Conservation (phyloP, 768 basidiomycete species). For the Tricholoma furcatifolium region DNA sequence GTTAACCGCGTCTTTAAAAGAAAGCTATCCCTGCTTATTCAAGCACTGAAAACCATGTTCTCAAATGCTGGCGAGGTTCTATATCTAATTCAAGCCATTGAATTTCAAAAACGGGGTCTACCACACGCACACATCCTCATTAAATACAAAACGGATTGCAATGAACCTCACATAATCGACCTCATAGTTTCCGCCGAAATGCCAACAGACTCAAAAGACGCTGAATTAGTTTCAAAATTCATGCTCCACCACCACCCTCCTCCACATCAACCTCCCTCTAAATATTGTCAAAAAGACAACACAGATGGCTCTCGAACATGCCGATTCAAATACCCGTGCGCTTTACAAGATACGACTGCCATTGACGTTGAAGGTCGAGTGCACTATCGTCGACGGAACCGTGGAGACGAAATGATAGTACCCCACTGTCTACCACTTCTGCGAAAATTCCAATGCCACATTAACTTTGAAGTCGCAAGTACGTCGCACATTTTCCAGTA, state of each 20-base stretch:
- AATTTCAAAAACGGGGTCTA: conserved; percentile 42
- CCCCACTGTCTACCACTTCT: background rate
- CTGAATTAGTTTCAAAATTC: conserved; percentile 12
- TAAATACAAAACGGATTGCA: conserved; percentile 9
- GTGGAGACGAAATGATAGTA: background rate
- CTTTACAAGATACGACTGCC: background rate
- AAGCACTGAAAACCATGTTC: conserved; percentile 28
- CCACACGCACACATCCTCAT: conserved; percentile 42
- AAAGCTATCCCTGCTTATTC: conserved; percentile 23
- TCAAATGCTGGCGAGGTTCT: conserved; percentile 16
- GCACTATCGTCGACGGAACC: background rate
- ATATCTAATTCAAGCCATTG: conserved; percentile 32
- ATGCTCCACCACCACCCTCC: conserved; percentile 34
- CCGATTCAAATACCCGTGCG: conserved; percentile 21
- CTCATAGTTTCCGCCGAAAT: background rate
- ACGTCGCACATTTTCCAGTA: conserved; percentile 34
- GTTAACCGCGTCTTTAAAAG: conserved; percentile 35
- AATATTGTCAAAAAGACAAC: conserved; percentile 25
- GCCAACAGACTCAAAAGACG: background rate
- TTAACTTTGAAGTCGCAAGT: conserved; percentile 32
- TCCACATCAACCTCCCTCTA: conserved; percentile 10
- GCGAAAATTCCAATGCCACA: conserved; percentile 33
- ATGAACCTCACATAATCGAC: background rate
- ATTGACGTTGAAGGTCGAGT: background rate
- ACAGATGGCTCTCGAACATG: conserved; percentile 18